These are phyloP conservation scores for Zygosaccharomyces pseudobailii DNA, from an alignment of 1,139 yeast species.

Conservation along the genomic window DNA sequence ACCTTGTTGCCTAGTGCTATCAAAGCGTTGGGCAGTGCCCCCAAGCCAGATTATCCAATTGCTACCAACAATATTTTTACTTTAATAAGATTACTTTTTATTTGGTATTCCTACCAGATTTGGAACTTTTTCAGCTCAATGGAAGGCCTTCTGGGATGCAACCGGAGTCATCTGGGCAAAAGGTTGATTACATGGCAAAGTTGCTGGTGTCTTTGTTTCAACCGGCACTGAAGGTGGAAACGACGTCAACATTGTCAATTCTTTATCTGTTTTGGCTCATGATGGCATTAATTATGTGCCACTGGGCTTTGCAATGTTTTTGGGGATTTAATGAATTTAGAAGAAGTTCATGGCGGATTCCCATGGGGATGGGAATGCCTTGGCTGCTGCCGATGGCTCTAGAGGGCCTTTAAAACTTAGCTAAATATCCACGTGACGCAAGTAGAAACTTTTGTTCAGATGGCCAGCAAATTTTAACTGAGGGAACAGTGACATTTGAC, in stretches of 20 bases:
- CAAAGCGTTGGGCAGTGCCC: conserved; percentile 57
- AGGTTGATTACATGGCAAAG: conserved; percentile 71
- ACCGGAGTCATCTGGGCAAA: conserved; percentile 80
- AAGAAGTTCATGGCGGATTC: conserved; percentile 76
- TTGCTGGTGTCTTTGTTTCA: conserved; percentile 69
- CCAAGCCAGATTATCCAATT: conserved; percentile 63
- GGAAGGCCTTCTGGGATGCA: conserved; percentile 75
- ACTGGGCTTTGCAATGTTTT: conserved; percentile 60
- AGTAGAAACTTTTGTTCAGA: conserved; percentile 52
- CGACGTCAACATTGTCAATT: conserved; percentile 62
- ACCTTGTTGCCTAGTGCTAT: conserved; percentile 66
- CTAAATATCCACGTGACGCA: conserved; percentile 55
- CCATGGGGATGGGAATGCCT: conserved; percentile 89
- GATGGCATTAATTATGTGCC: conserved; percentile 77
- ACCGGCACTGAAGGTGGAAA: conserved; percentile 85
- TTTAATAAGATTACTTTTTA: conserved; percentile 56
- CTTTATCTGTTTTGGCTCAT: conserved; percentile 65
- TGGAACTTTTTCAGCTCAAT: conserved; percentile 79
- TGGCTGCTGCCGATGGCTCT: conserved; percentile 76
- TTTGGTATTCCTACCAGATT: conserved; percentile 83
- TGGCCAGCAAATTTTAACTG: conserved; percentile 25
- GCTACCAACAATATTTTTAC: conserved; percentile 57
- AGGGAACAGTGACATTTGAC: too few relatives aligned
- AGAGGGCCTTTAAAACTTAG: conserved; percentile 68
- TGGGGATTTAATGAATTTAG: conserved; percentile 56